Evolutionary conservation across 441 rosid genomes (phyloP).

Genomic region (Macaranga tanarius): DNA sequence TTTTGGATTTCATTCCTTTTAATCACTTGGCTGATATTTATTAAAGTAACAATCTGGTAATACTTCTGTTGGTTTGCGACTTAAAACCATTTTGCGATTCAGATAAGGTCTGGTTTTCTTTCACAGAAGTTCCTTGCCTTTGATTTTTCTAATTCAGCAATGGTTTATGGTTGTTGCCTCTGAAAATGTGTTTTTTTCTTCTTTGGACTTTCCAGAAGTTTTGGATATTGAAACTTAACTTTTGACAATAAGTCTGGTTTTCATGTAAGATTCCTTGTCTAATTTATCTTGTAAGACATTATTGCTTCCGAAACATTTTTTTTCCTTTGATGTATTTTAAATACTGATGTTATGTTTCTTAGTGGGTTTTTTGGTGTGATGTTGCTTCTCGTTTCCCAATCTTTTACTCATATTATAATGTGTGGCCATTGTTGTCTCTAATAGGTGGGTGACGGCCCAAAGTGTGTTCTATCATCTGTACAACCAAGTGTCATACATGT

Average conservation of each 20-base stretch:
- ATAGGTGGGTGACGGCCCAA: slow-evolving; percentile 96
- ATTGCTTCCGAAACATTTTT: background rate
- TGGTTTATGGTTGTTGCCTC: background rate
- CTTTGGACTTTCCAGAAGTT: background rate
- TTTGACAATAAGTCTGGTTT: background rate
- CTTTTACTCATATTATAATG: slow-evolving; percentile 5
- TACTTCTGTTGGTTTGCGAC: no score
- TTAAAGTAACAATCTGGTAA: no score
- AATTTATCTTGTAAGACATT: no score
- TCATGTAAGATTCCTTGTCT: background rate
- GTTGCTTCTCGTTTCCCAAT: background rate
- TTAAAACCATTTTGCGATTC: background rate
- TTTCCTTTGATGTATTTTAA: background rate
- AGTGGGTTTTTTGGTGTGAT: background rate
- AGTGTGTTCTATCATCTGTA: slow-evolving; percentile 96
- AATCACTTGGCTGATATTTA: no score
- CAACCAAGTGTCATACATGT: slow-evolving; percentile 96
- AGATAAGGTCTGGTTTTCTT: no score
- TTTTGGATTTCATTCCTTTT: background rate
- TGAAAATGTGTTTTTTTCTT: background rate
- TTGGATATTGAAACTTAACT: background rate
- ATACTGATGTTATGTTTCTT: background rate
- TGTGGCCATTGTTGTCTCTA: slow-evolving; percentile 32
- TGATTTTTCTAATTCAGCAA: background rate
- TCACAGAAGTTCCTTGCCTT: no score